Percentiles rank a stretch among this genome's conserved stretches.
Conservation (phyloP, 208 protist genomes). For the Tetramitus jugosus region DNA sequence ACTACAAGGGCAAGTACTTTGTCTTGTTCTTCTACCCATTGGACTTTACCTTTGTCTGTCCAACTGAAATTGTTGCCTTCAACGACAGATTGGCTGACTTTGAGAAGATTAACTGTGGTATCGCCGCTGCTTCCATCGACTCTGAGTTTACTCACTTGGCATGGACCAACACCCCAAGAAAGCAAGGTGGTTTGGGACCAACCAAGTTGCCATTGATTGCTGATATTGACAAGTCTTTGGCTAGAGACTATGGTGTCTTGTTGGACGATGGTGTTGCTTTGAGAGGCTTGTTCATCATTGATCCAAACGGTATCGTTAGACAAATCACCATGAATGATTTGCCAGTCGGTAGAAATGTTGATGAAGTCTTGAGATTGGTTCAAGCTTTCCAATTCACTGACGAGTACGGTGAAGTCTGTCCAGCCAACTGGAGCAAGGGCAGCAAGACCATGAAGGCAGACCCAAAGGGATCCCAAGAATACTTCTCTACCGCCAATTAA, state of each 20-base stretch:
- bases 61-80: slow-evolving; percentile 92
- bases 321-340: slow-evolving; percentile 87
- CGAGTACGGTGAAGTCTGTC: slow-evolving; percentile 85
- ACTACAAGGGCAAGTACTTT: slow-evolving; percentile 83
- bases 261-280: slow-evolving; percentile 65
- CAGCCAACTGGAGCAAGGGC: slow-evolving; percentile 82
- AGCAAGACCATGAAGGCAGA: slow-evolving; percentile 77
- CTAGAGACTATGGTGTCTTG: slow-evolving; percentile 77
- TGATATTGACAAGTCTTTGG: slow-evolving; percentile 83
- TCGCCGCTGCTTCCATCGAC: slow-evolving; percentile 82
- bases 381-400: slow-evolving; percentile 88
- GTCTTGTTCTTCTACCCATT: slow-evolving; percentile 93
- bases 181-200: slow-evolving; percentile 88
- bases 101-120: slow-evolving; percentile 51
- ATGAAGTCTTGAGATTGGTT: slow-evolving; percentile 86
- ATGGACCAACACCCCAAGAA: slow-evolving; percentile 84
- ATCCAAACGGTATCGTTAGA: slow-evolving; percentile 71
- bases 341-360: slow-evolving; percentile 82
- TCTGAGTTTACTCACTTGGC: slow-evolving; percentile 88
- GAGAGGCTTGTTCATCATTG: slow-evolving; percentile 91
- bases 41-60: slow-evolving; percentile 95
- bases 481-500: slow-evolving; percentile 51
- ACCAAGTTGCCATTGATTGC: slow-evolving; percentile 89
- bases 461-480: slow-evolving; percentile 71
- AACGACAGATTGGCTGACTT: slow-evolving; percentile 79